Base-by-base conservation (phyloP, 306 rosid genomes). In the Castanopsis chinensis region DNA sequence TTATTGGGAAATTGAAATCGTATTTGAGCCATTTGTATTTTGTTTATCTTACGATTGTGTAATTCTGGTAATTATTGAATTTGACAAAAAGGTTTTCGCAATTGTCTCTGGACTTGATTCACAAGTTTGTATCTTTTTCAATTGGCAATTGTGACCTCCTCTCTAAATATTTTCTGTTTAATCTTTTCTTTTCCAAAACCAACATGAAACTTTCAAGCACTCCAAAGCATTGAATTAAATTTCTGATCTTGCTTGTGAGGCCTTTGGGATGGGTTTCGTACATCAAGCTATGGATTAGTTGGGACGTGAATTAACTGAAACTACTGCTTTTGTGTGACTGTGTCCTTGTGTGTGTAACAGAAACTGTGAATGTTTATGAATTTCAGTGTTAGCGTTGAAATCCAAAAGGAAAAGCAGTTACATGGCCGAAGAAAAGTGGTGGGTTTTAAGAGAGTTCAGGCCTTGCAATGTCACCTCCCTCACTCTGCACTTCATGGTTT, bases 1-100 rank as follows among this genome's bases (percentile, higher is more conserved):
- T 73, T 68, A 54, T 68, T 69, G 73, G 51, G 78, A 69, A 51
- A 60, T 49, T 76, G 33, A 63, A 33, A 71, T 63, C 61, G 33
- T 61, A 72, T 15, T 21, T 78, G 43, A 37, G 33, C 53, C 53
- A 21, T 81, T 49, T 27, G 69, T 53, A 69, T 51, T 65, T 73
- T 73, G 2, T 76, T 64, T 32, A 1, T 33, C 18, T 52, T 64
- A n/a, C 8, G 20, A 4, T 15, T 35, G n/a, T 52, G 14, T 33
- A 13, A 67, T 21, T 28, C 49, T 23, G 27, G 54, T 27, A 63
- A 15, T 63, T 28, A 63, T 28, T 14, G 30, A 28, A 28, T 63
- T 63, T 63, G 35, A 27, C 19, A 63, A 35, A 59, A 23, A 23
- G 25, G 18, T 59, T 59, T 59, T 21, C 3, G 25, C 15, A 25